phyloP scores from a whole-genome alignment of 768 basidiomycete species.

The Boletus sp. region DNA sequence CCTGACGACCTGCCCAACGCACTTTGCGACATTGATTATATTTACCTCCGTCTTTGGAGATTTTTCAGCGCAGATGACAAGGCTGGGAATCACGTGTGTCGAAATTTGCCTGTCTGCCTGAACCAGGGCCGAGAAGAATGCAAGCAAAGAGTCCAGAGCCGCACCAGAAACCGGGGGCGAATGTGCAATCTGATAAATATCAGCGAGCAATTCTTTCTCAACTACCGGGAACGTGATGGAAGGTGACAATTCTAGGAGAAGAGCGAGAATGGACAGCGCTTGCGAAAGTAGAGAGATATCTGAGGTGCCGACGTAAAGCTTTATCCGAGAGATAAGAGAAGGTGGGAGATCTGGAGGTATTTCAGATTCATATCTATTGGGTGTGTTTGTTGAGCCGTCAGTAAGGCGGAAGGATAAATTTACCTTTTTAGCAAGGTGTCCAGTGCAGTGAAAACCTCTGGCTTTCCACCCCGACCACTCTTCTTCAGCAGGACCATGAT shows the following conservation, averaged over 20 bases:
- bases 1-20: slow-evolving; percentile 78
- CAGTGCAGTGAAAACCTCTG: slow-evolving; percentile 75
- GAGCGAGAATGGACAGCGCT: slow-evolving; percentile 58
- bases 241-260: slow-evolving; percentile 69
- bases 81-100: slow-evolving; percentile 73
- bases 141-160: slow-evolving; percentile 76
- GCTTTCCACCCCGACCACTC: slow-evolving; percentile 74
- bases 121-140: slow-evolving; percentile 81
- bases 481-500: slow-evolving; percentile 70
- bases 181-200: slow-evolving; percentile 67
- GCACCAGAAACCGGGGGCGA: slow-evolving; percentile 76
- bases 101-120: slow-evolving; percentile 80
- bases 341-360: slow-evolving; percentile 58
- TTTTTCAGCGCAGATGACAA: slow-evolving; percentile 66
- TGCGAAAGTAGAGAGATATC: slow-evolving; percentile 81
- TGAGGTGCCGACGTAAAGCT: slow-evolving; percentile 64
- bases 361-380: slow-evolving; percentile 40
- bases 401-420: neutral
- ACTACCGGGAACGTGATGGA: slow-evolving; percentile 68
- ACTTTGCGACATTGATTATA: slow-evolving; percentile 75
- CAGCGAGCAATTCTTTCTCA: slow-evolving; percentile 63
- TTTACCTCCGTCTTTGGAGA: slow-evolving; percentile 53
- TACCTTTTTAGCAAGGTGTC: slow-evolving; percentile 69
- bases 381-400: neutral
- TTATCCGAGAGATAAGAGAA: slow-evolving; percentile 68